Evolutionary conservation across 805 yeast species (phyloP).

Genomic region (Saturnispora ahearnii): DNA sequence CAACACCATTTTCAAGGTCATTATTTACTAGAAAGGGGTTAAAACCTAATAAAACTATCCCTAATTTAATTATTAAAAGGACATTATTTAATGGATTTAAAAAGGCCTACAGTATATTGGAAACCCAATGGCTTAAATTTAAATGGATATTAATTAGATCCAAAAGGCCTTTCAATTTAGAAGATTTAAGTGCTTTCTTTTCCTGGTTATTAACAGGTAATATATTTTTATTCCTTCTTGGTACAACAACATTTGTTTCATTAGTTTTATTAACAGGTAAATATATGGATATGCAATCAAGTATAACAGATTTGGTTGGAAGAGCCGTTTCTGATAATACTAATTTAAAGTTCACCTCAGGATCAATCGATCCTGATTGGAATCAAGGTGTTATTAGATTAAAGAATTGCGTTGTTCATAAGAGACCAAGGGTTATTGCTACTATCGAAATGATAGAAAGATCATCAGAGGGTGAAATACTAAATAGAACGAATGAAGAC

Average conservation of each 20-base stretch:
- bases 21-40: not conserved
- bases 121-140: conserved; percentile 23
- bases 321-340: conserved; percentile 76
- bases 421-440: conserved; percentile 53
- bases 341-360: conserved; percentile 77
- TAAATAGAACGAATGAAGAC: conserved; percentile 12
- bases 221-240: conserved; percentile 65
- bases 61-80: not conserved
- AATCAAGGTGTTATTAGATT: conserved; percentile 76
- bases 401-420: conserved; percentile 75
- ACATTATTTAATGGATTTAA: not conserved
- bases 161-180: conserved; percentile 81
- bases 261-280: conserved; percentile 66
- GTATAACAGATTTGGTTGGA: conserved; percentile 74
- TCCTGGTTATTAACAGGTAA: conserved; percentile 92
- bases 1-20: not conserved
- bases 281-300: conserved; percentile 82
- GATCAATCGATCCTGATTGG: conserved; percentile 91
- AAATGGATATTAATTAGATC: conserved; percentile 73
- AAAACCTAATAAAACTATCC: not conserved
- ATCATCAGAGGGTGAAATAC: conserved; percentile 7
- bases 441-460: conserved; percentile 27
- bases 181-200: conserved; percentile 81
- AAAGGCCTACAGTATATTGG: not conserved
- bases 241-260: conserved; percentile 90